Evolutionary conservation across 306 rosid species (phyloP).

Genomic region (Arachis stenosperma): DNA sequence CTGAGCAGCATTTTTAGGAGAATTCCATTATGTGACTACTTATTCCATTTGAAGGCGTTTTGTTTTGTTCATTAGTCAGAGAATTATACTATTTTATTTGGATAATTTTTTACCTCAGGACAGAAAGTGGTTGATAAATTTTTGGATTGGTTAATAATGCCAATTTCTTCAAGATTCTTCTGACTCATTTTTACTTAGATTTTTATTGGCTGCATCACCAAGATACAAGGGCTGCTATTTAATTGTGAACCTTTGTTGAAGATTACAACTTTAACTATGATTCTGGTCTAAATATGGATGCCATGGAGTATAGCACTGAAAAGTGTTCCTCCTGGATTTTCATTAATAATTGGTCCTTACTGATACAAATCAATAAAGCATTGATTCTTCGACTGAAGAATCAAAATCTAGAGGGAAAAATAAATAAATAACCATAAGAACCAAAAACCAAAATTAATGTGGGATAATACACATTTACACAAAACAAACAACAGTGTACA

Average conservation of each 20-base stretch:
- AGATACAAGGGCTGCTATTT: no score
- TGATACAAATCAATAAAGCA: not conserved
- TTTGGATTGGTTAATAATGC: constrained; percentile 30
- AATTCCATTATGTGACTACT: constrained; percentile 27
- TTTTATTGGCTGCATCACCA: not conserved
- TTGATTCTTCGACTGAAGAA: not conserved
- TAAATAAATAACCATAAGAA: not conserved
- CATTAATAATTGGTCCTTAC: not conserved
- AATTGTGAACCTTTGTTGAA: no score
- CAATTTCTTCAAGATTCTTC: constrained; percentile 8
- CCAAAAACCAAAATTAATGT: not conserved
- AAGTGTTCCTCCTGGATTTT: not conserved
- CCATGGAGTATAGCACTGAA: no score
- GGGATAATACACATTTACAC: constrained; percentile 18
- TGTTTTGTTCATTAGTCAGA: constrained; percentile 21
- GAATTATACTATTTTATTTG: constrained; percentile 33
- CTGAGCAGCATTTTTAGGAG: constrained; percentile 31
- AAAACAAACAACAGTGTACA: no score
- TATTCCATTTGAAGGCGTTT: constrained; percentile 23
- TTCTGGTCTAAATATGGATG: no score
- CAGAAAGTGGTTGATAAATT: constrained; percentile 3
- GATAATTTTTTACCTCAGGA: constrained; percentile 10
- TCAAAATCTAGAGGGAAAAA: not conserved
- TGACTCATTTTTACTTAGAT: not conserved
- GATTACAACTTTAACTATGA: no score